Evolutionary conservation across 2,329 filamentous ascomycete species (phyloP).

Genomic region (Nothophoma quercina): DNA sequence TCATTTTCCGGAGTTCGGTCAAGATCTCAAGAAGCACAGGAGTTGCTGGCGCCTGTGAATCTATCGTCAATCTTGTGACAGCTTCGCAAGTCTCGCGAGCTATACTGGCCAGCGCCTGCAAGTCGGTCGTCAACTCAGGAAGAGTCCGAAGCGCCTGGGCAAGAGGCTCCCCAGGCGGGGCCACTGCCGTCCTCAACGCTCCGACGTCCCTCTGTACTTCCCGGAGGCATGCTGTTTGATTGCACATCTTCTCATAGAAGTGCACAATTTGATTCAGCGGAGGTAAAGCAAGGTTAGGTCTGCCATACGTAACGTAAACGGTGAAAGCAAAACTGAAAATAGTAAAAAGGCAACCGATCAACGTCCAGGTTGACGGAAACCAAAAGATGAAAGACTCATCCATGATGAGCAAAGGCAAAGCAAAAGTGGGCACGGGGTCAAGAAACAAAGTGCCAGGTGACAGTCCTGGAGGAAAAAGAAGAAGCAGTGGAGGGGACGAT

Average conservation of each 20-base stretch:
- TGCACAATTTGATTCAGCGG: not conserved
- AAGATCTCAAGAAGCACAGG: conserved; percentile 20
- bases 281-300: not conserved
- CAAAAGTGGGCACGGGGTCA: no score
- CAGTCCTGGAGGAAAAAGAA: no score
- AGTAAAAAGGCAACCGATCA: conserved; percentile 11
- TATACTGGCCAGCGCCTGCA: conserved; percentile 7
- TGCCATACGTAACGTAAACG: not conserved
- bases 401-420: no score
- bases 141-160: conserved; percentile 7
- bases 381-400: conserved; percentile 11
- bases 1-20: conserved; percentile 9
- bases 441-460: no score
- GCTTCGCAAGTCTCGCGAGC: conserved; percentile 12
- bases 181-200: no score
- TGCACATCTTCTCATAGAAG: not conserved
- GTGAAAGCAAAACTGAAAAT: not conserved
- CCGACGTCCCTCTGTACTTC: no score
- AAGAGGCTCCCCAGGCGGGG: conserved; percentile 4
- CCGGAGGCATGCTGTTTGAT: no score
- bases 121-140: conserved; percentile 17
- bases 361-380: conserved; percentile 11
- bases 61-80: conserved; percentile 10
- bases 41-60: no score
- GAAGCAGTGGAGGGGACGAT: no score